Evolutionary conservation across 345 rosid species (phyloP), one percentile per base, ranked within the genome.

Genomic region (Adansonia digitata): DNA sequence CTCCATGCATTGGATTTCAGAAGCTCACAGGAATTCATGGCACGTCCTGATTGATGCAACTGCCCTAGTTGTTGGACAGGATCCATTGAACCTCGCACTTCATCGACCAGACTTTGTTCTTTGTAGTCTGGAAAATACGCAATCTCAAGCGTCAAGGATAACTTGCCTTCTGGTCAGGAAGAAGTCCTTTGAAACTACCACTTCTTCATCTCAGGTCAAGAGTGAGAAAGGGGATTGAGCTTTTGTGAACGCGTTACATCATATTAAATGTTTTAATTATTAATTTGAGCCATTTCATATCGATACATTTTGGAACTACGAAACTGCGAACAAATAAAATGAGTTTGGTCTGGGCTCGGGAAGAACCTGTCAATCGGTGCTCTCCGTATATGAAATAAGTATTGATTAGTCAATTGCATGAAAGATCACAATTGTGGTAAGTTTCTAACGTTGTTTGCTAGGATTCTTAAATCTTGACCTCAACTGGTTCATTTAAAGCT

Each of bases 1-100:
- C 48, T 89, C 94, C 4, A 78, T 85, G 94, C 91, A 89, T 74
- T 89, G 94, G 93, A 85, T 87, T 56, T 89, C 91, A 0, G 93
- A 89, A 79, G 90, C 90, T 3, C 93, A 86, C 64, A 79, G 93
- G 69, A 87, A 86, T 63, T 87, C 93, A 5, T 89, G 90, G 93
- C 91, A 86, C 22, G 91, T 87, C 45, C 79, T 87, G 18, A 82
- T 89, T 7, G 93, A 87, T 31, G 88, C 85, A 7, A 84, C 91
- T 27, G 76, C 65, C 3, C 31, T 74, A 1, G 45, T 66, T 62
- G 82, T 78, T 1, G 88, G 85, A 8, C 83, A 86, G 73, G 84
- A 86, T 13, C 77, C 83, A 34, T 76, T 86, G 31, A 81, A 86
- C 9, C 86, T 87, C 5, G 85, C 91, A 1, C 82, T 84, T 17